Conservation (phyloP, 2,329 filamentous ascomycete genomes). For the Epicoccum nigrum region DNA sequence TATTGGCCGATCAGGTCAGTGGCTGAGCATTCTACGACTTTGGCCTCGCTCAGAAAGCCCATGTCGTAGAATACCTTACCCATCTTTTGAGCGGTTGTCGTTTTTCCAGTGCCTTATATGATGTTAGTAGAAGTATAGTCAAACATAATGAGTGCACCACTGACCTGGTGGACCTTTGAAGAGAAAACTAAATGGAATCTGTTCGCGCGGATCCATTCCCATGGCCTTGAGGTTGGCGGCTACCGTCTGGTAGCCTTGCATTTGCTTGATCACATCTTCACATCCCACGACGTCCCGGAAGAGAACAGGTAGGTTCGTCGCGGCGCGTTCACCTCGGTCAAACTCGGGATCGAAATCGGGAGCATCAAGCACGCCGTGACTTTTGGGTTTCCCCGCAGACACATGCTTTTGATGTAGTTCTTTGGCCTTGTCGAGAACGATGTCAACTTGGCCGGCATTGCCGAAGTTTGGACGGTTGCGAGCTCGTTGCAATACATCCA, state of each 20-base stretch:
- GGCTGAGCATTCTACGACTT: slow-evolving; percentile 70
- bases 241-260: slow-evolving; percentile 62
- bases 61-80: slow-evolving; percentile 78
- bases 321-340: slow-evolving; percentile 56
- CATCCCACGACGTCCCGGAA: slow-evolving; percentile 67
- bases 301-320: slow-evolving; percentile 57
- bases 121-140: not conserved
- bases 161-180: slow-evolving; percentile 70
- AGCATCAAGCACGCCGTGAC: slow-evolving; percentile 48
- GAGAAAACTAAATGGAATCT: slow-evolving; percentile 71
- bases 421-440: slow-evolving; percentile 66
- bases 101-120: slow-evolving; percentile 69
- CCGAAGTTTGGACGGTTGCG: slow-evolving; percentile 71
- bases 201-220: slow-evolving; percentile 61
- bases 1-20: slow-evolving; percentile 73
- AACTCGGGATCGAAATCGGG: slow-evolving; percentile 66
- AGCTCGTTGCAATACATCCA: slow-evolving; percentile 65
- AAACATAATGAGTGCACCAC: not conserved
- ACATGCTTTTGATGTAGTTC: slow-evolving; percentile 55
- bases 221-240: slow-evolving; percentile 59
- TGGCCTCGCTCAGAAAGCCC: slow-evolving; percentile 66
- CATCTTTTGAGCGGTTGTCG: slow-evolving; percentile 74
- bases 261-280: slow-evolving; percentile 59
- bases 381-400: slow-evolving; percentile 31
- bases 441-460: slow-evolving; percentile 77